phyloP scores from a whole-genome alignment of 2,329 filamentous ascomycete species.

The Paraconiothyrium brasiliense region DNA sequence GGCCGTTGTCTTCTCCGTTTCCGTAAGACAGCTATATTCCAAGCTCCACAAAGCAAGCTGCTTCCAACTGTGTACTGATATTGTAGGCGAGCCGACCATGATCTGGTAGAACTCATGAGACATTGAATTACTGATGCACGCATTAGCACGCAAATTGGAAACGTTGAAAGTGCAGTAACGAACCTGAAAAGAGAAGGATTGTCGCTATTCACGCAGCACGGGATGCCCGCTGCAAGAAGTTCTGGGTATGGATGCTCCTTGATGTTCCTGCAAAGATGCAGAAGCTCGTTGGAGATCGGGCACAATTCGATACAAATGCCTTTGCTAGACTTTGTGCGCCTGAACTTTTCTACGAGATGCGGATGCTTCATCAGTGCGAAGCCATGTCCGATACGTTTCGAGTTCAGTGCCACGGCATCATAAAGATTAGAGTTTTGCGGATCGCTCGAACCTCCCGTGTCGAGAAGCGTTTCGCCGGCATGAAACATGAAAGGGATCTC shows the following conservation, averaged over 20 bases:
- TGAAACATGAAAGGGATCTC: conserved; percentile 79
- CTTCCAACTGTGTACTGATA: conserved; percentile 76
- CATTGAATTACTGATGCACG: conserved; percentile 67
- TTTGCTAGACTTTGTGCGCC: conserved; percentile 41
- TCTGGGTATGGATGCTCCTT: conserved; percentile 73
- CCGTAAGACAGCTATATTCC: conserved; percentile 54
- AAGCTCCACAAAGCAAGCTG: conserved; percentile 63
- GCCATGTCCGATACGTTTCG: conserved; percentile 78
- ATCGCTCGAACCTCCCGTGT: conserved; percentile 70
- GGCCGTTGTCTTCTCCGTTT: conserved; percentile 37
- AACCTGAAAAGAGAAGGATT: conserved; percentile 78
- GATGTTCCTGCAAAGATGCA: conserved; percentile 73
- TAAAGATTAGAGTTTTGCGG: conserved; percentile 68
- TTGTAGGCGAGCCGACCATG: conserved; percentile 72
- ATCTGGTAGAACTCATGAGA: conserved; percentile 82
- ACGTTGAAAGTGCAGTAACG: background rate
- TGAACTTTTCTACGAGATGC: conserved; percentile 71
- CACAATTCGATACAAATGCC: conserved; percentile 77
- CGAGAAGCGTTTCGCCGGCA: conserved; percentile 75
- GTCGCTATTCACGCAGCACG: conserved; percentile 78
- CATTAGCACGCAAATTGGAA: conserved; percentile 8
- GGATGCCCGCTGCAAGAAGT: conserved; percentile 75
- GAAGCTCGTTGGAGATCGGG: conserved; percentile 79
- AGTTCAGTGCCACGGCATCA: conserved; percentile 71
- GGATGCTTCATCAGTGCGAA: conserved; percentile 73